These are phyloP conservation scores for Heliosperma pusillum DNA, from an alignment of 148 eudicot genomes.

Conservation along the genomic window DNA sequence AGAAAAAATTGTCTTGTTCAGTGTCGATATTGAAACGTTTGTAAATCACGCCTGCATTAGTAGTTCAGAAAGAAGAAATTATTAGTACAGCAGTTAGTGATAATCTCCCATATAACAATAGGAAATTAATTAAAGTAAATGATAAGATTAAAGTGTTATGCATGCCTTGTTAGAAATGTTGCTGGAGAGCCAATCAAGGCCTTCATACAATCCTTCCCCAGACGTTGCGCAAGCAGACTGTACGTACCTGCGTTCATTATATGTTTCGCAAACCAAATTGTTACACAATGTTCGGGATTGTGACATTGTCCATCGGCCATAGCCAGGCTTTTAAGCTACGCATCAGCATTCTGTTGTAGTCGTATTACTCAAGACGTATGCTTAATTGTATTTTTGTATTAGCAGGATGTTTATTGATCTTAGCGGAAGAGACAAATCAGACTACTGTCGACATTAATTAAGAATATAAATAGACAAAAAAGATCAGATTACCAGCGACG, in stretches of 20 bases:
- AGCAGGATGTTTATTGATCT: too few species aligned
- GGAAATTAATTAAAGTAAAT: too few species aligned
- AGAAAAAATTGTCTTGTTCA: background rate
- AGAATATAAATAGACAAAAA: background rate
- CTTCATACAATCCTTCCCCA: slow-evolving; percentile 37
- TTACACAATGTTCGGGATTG: too few species aligned
- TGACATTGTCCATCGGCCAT: too few species aligned
- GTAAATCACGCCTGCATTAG: slow-evolving; percentile 15
- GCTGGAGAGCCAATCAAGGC: slow-evolving; percentile 36
- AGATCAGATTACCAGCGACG: slow-evolving; percentile 31
- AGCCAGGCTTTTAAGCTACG: too few species aligned
- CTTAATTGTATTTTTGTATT: too few species aligned
- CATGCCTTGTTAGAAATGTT: slow-evolving; percentile 23
- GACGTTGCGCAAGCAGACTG: slow-evolving; percentile 38
- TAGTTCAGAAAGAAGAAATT: background rate
- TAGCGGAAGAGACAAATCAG: too few species aligned
- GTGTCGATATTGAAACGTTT: background rate
- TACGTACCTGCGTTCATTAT: slow-evolving; percentile 24
- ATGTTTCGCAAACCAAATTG: background rate
- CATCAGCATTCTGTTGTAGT: too few species aligned
- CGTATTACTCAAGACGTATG: too few species aligned
- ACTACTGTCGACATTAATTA: too few species aligned
- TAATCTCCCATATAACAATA: background rate
- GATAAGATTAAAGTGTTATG: background rate
- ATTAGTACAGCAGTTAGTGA: background rate